Conservation (phyloP, 176 grass and related monocot genomes). For the Paspalum vaginatum region DNA sequence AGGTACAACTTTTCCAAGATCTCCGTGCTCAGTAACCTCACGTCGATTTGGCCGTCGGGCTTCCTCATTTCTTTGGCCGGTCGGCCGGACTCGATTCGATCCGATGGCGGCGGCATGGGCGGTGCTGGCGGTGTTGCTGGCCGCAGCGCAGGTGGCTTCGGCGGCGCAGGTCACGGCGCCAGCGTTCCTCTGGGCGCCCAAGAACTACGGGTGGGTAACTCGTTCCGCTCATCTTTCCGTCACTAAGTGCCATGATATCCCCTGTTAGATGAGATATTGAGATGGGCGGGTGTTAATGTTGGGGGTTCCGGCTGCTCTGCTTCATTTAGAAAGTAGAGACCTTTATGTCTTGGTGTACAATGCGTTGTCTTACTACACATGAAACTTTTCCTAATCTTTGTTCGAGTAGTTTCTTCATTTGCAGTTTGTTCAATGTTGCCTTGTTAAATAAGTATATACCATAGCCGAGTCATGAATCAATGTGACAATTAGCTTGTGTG, state of each 20-base stretch:
- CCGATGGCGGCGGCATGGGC: constrained; percentile 46
- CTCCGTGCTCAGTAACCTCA: not conserved
- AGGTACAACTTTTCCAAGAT: constrained; percentile 38
- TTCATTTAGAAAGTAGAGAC: not conserved
- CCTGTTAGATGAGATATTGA: not conserved
- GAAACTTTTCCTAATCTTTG: not conserved
- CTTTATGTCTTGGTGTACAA: not conserved
- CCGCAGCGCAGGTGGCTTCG: constrained; percentile 11
- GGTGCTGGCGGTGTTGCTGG: constrained; percentile 40
- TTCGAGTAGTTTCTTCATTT: not conserved
- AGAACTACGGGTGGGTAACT: constrained; percentile 70
- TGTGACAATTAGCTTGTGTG: not conserved
- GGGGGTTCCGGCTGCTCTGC: not conserved
- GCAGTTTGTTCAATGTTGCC: not conserved
- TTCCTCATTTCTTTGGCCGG: not conserved
- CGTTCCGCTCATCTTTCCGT: constrained; percentile 6
- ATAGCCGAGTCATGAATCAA: not conserved
- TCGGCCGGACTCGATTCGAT: constrained; percentile 19
- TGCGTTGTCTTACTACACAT: not conserved
- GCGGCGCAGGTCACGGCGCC: constrained; percentile 45
- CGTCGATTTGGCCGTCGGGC: not conserved
- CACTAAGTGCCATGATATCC: constrained; percentile 31
- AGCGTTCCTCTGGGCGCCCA: constrained; percentile 77
- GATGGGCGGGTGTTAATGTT: constrained; percentile 11
- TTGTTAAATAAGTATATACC: not conserved